Conservation (phyloP, 164 flowering plant genomes). For the Vitis cinerea region DNA sequence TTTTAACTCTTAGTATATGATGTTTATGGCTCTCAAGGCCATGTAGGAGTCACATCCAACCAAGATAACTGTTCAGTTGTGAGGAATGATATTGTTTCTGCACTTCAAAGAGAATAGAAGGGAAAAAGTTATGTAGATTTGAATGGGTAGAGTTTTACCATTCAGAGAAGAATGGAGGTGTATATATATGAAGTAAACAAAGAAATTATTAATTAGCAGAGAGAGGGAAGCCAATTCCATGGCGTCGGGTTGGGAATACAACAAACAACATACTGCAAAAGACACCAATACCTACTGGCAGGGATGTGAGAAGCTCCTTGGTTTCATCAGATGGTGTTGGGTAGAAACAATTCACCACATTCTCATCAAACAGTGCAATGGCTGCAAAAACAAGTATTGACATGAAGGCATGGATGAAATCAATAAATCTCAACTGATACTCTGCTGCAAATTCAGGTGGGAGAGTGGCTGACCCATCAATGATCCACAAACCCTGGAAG, state of each 20-base stretch:
- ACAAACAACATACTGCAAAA: slow-evolving; percentile 58
- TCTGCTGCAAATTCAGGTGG: slow-evolving; percentile 27
- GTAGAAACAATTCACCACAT: slow-evolving; percentile 43
- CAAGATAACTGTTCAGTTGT: too few species aligned
- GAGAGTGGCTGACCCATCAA: slow-evolving; percentile 39
- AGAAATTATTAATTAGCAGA: slow-evolving; percentile 21
- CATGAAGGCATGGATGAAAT: slow-evolving; percentile 43
- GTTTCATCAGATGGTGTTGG: slow-evolving; percentile 36
- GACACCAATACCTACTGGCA: slow-evolving; percentile 40
- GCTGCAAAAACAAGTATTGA: slow-evolving; percentile 44
- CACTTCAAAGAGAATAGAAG: background rate
- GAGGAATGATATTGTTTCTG: background rate
- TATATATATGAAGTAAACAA: background rate
- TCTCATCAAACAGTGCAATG: slow-evolving; percentile 40
- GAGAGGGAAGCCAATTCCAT: slow-evolving; percentile 62
- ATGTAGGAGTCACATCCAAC: too few species aligned
- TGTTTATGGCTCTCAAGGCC: too few species aligned
- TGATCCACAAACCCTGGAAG: slow-evolving; percentile 41
- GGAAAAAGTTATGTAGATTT: too few species aligned
- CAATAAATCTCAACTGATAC: slow-evolving; percentile 33
- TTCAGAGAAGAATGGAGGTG: background rate
- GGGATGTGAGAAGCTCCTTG: slow-evolving; percentile 31
- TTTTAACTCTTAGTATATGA: too few species aligned
- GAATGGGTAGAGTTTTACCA: background rate
- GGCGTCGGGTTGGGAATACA: slow-evolving; percentile 54